These are phyloP conservation scores for Petunia secreta DNA, from an alignment of 257 asterid species.

Conservation along the genomic window DNA sequence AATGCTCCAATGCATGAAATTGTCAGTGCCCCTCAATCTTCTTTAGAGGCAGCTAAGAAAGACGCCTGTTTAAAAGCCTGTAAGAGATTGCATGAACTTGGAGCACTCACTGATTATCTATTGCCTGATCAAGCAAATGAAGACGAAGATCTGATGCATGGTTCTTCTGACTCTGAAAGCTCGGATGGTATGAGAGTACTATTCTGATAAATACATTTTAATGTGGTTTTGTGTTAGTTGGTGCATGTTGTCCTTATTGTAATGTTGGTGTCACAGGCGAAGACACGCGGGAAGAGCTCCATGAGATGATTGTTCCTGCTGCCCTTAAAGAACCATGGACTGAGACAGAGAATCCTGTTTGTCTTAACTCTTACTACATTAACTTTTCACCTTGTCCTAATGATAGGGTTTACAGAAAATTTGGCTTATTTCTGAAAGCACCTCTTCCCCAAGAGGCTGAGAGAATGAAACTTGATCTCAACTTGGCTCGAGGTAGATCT, in stretches of 20 bases:
- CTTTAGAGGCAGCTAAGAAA: conserved; percentile 75
- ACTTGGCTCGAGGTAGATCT: conserved; percentile 87
- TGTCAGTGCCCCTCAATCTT: conserved; percentile 66
- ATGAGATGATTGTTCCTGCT: conserved; percentile 94
- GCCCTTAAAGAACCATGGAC: conserved; percentile 73
- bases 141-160: conserved; percentile 49
- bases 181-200: conserved; percentile 57
- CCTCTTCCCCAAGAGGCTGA: conserved; percentile 86
- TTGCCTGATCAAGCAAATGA: conserved; percentile 74
- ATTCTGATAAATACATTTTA: not conserved
- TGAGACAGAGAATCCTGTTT: conserved; percentile 48
- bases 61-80: conserved; percentile 97
- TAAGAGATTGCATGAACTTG: conserved; percentile 77
- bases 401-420: conserved; percentile 73
- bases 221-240: conserved; percentile 29
- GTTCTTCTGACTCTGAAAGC: conserved; percentile 60
- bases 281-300: conserved; percentile 72
- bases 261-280: conserved; percentile 56
- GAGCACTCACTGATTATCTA: conserved; percentile 90
- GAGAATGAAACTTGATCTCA: conserved; percentile 77
- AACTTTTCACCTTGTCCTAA: conserved; percentile 69
- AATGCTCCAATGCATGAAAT: conserved; percentile 85
- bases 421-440: conserved; percentile 80
- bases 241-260: conserved; percentile 24
- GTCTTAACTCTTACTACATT: conserved; percentile 62